Conservation (phyloP, 169 alveolate genomes). For the Babesia gibsoni region DNA sequence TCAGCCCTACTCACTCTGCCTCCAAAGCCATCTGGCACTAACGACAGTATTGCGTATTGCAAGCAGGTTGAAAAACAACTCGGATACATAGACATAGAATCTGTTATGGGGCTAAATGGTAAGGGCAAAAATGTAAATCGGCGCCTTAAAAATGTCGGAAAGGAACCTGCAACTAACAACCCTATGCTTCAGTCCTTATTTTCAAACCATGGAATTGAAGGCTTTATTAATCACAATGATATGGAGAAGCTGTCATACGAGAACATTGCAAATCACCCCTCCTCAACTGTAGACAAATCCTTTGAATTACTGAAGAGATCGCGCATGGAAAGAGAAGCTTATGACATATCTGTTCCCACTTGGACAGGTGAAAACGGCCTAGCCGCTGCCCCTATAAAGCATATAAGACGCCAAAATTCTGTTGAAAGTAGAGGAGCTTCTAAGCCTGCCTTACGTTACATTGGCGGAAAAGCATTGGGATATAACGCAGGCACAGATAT, state of each 20-base stretch:
- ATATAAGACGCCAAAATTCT: background rate
- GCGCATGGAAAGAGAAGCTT: constrained; percentile 25
- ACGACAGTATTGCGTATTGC: background rate
- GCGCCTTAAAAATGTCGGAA: background rate
- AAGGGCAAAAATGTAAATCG: constrained; percentile 14
- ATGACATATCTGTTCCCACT: constrained; percentile 43
- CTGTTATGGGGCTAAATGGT: constrained; percentile 6
- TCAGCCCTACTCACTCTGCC: constrained; percentile 22
- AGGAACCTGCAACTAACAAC: background rate
- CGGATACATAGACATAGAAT: constrained; percentile 8
- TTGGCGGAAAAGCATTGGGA: background rate
- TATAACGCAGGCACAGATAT: background rate
- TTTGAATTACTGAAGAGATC: constrained; percentile 6
- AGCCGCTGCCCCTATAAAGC: constrained; percentile 32
- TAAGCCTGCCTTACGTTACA: background rate
- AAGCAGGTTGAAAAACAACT: background rate
- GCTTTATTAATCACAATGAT: constrained; percentile 39
- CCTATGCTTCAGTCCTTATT: constrained; percentile 26
- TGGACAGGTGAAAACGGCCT: constrained; percentile 42
- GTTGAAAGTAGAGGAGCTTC: background rate
- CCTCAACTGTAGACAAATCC: constrained; percentile 18
- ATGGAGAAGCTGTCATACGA: background rate
- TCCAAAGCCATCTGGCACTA: constrained; percentile 12
- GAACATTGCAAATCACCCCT: background rate
- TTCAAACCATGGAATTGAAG: constrained; percentile 19